Base-by-base conservation (phyloP, 768 basidiomycete genomes). In the Rhodosporidiobolus sp. region DNA sequence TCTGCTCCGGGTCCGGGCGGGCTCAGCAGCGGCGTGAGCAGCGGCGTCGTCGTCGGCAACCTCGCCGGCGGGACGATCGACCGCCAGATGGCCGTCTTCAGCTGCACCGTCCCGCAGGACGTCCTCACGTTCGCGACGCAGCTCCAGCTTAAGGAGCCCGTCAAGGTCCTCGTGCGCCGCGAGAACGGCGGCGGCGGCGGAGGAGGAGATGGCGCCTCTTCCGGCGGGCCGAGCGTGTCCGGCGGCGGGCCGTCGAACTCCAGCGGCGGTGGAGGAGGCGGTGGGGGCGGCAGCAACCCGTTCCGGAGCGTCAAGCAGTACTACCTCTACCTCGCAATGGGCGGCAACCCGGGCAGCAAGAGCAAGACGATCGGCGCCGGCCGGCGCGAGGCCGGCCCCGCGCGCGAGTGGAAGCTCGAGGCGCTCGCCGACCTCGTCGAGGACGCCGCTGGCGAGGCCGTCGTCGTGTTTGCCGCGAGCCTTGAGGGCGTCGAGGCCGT, bases 81-180 rank as follows among this genome's bases (percentile, higher is more conserved):
- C 76, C 88, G 94, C 34, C 93, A 94, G 81, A 92, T 92, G 8
- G 92, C 91, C 12, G 84, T 92, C n/a, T 97, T 97, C 82, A 95
- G 93, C 49, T 98, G 98, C 80, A 99, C 96, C 5, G 94, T 77
- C 26, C 95, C 93, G 24, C 93, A 95, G 80, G 96, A 99, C 79
- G 96, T 99, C 19, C 86, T 99, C 73, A 97, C 94, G 80, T 88
- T 99, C 53, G 94, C 94, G 2, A 88, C 91, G 65, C 88, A 90
- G 8, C 93, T 99, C 69, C 91, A 96, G 79, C 86, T 99, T 19
- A 88, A 90, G 63, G 96, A 99, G 80, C 95, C 96, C 30, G 94
- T 99, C 53, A 88, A 96, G 34, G 96, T 99, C n/a, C 87, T 99
- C 28, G 96, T 99, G 32, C 87, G 96, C 63, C 86, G 95, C 24